Base-by-base conservation (phyloP, 345 rosid species). In the Brassica carinata region DNA sequence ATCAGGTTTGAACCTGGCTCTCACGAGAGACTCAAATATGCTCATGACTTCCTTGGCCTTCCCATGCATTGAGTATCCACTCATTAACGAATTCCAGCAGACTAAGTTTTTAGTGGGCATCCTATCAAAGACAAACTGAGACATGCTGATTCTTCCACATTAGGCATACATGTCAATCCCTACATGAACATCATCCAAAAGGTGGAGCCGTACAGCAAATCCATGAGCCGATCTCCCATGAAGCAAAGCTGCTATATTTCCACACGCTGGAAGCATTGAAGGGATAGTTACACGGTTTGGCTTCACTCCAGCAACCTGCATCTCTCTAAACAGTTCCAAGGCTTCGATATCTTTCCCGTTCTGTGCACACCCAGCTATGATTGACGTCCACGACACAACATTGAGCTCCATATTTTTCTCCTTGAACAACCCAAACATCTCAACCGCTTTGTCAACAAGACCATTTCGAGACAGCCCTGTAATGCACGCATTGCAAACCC, bases 131-230 rank as follows among this genome's bases (percentile, higher is more conserved):
- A 88, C 86, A 40, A 62, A 78, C 62, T 74, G 87, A 72, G 94
- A 89, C 65, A 79, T 33, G 58, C 83, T 83, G 48, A 89, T 84
- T 72, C 88, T 77, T 69, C 96, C 96, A 73, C 96, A 91, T 73
- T 93, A 90, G 27, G 92, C 92, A 69, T 93, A 89, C 94, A 89
- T 91, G 75, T 91, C 94, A 81, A 89, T 79, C 79, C 88, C 80
- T 15, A 90, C 89, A 75, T 87, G 87, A 78, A 88, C 83, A 79
- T 90, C 87, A 55, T 81, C 76, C 18, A 67, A 65, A 11, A 88
- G 83, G 78, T 86, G 85, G 27, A 71, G 48, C 85, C 88, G 85
- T 66, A 79, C 78, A 66, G 89, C 79, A 77, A 83, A 90, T 72
- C 88, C 86, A 77, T 90, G 94, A 68, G 85, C 85, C 30, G 89